phyloP scores from a whole-genome alignment of 352 stramenopile genomes.

The Pythium dissimile region DNA sequence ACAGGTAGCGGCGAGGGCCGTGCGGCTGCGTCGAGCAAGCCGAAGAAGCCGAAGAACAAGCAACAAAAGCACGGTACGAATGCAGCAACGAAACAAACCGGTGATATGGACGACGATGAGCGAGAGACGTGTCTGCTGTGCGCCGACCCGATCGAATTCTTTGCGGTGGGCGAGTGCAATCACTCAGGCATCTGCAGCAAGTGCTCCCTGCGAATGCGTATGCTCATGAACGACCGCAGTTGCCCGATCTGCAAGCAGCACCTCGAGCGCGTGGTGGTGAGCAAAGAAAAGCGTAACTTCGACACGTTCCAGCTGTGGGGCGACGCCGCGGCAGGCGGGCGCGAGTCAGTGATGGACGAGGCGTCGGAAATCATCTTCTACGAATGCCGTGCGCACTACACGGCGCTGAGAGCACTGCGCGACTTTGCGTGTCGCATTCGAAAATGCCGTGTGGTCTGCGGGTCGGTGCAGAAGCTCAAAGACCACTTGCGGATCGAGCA shows the following conservation, averaged over 20 bases:
- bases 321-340: conserved; percentile 43
- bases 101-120: conserved; percentile 32
- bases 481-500: conserved; percentile 68
- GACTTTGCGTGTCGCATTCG: conserved; percentile 63
- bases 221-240: conserved; percentile 73
- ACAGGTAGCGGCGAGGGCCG: neutral
- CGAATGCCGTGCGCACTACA: conserved; percentile 62
- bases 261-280: conserved; percentile 67
- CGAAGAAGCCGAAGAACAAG: conserved; percentile 5
- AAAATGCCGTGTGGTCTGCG: conserved; percentile 54
- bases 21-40: neutral
- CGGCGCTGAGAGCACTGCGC: conserved; percentile 45
- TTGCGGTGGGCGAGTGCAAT: conserved; percentile 74
- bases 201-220: conserved; percentile 77
- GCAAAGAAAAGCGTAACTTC: conserved; percentile 32
- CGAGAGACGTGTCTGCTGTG: conserved; percentile 60
- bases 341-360: conserved; percentile 66
- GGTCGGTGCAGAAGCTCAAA: conserved; percentile 55
- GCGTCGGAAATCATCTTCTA: conserved; percentile 77
- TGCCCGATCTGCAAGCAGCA: conserved; percentile 81
- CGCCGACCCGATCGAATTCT: conserved; percentile 62
- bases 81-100: conserved; percentile 16
- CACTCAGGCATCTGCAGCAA: conserved; percentile 80
- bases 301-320: conserved; percentile 80
- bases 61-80: neutral